Percentiles rank a stretch among this genome's conserved stretches.
Evolutionary conservation across 148 eudicot genomes (phyloP).

Genomic region (Simmondsia chinensis): DNA sequence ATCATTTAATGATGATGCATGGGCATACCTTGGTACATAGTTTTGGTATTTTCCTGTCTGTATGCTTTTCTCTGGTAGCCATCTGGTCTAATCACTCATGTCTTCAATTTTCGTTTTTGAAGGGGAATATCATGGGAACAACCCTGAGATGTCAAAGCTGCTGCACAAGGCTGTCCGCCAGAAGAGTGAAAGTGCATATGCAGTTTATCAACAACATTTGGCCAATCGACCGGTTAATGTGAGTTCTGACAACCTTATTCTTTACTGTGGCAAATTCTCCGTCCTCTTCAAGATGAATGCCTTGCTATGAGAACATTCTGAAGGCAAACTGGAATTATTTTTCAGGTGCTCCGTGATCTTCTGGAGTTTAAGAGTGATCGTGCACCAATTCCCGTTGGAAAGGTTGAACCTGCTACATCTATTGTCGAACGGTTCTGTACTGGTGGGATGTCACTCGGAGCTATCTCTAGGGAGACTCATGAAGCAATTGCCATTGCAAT

Average conservation of each 20-base stretch:
- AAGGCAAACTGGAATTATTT: slow-evolving; percentile 2
- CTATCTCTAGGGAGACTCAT: slow-evolving; percentile 98
- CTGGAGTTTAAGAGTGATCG: slow-evolving; percentile 89
- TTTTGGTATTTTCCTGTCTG: too few species aligned
- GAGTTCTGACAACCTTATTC: slow-evolving; percentile 21
- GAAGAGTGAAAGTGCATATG: slow-evolving; percentile 91
- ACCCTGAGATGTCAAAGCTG: slow-evolving; percentile 98
- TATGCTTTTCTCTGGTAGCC: too few species aligned
- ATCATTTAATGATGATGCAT: too few species aligned
- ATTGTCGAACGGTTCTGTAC: slow-evolving; percentile 96
- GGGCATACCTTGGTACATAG: too few species aligned
- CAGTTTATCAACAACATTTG: slow-evolving; percentile 97
- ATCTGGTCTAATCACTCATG: too few species aligned
- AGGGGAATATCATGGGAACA: slow-evolving; percentile 97
- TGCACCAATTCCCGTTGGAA: slow-evolving; percentile 87
- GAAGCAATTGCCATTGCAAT: slow-evolving; percentile 99
- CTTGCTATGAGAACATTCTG: background rate
- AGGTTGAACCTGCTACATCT: slow-evolving; percentile 86
- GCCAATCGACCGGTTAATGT: slow-evolving; percentile 95
- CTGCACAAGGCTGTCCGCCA: slow-evolving; percentile 97
- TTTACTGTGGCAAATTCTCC: background rate
- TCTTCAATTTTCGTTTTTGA: slow-evolving; percentile 3
- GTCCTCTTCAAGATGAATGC: background rate
- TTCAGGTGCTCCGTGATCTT: slow-evolving; percentile 91
- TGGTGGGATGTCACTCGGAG: slow-evolving; percentile 99